phyloP scores from a whole-genome alignment of 2,329 filamentous ascomycete genomes.

The Colletotrichum tanaceti region DNA sequence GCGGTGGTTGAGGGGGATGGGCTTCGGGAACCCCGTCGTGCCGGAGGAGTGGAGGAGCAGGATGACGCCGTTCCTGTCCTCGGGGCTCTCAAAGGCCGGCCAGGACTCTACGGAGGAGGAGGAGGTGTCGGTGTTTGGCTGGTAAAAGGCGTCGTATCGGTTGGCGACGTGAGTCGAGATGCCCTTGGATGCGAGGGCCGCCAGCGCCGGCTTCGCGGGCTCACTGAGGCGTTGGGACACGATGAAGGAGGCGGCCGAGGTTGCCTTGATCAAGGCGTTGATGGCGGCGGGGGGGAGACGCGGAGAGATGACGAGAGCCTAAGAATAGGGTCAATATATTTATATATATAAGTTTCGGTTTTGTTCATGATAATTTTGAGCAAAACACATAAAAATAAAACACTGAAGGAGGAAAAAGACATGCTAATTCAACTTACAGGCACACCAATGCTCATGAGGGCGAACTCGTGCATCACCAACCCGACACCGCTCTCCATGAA shows the following conservation, averaged over 20 bases:
- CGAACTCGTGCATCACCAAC: slow-evolving; percentile 45
- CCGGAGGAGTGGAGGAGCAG: slow-evolving; percentile 51
- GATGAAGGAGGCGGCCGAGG: slow-evolving; percentile 40
- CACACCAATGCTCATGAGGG: slow-evolving; percentile 44
- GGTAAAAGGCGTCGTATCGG: slow-evolving; percentile 36
- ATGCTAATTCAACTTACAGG: too few relatives aligned
- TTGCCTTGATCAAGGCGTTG: slow-evolving; percentile 40
- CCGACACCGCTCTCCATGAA: slow-evolving; percentile 48
- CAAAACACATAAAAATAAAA: too few relatives aligned
- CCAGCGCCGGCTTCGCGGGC: slow-evolving; percentile 38
- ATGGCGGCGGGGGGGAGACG: slow-evolving; percentile 41
- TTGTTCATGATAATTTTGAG: too few relatives aligned
- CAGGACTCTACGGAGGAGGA: too few relatives aligned
- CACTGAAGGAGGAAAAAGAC: too few relatives aligned
- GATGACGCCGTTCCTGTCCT: slow-evolving; percentile 43
- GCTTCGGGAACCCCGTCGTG: slow-evolving; percentile 52
- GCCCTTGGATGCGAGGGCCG: slow-evolving; percentile 38
- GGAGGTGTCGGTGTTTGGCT: slow-evolving; percentile 31
- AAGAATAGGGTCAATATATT: too few relatives aligned
- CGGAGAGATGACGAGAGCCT: slow-evolving; percentile 42
- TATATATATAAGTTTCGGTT: too few relatives aligned
- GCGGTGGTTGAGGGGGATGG: slow-evolving; percentile 48
- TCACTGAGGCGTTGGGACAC: slow-evolving; percentile 41
- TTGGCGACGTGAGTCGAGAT: slow-evolving; percentile 38
- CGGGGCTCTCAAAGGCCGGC: slow-evolving; percentile 34